These are phyloP conservation scores for Cryptococcus neoformans DNA, from an alignment of 1,284 basidiomycete genomes.

Conservation along the genomic window DNA sequence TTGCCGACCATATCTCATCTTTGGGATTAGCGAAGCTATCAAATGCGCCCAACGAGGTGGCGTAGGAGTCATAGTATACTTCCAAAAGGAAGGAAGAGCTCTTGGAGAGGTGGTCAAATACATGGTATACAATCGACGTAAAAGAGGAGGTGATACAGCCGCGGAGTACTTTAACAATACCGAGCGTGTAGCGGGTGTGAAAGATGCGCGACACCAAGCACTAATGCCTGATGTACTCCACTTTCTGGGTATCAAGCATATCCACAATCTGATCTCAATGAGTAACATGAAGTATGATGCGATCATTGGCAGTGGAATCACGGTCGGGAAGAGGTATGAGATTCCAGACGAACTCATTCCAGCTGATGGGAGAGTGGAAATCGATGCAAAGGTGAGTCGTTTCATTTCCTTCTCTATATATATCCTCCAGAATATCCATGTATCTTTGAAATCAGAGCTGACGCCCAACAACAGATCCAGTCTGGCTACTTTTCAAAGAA, in stretches of 20 bases:
- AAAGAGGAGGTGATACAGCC: slow-evolving; percentile 87
- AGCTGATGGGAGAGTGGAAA: slow-evolving; percentile 90
- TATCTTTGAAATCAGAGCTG: neutral
- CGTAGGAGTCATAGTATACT: slow-evolving; percentile 89
- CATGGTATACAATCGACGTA: slow-evolving; percentile 91
- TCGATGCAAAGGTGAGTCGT: slow-evolving; percentile 65
- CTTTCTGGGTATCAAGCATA: slow-evolving; percentile 87
- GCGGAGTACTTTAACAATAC: slow-evolving; percentile 94
- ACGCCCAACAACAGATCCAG: slow-evolving; percentile 59
- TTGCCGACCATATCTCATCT: slow-evolving; percentile 84
- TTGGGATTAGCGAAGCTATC: slow-evolving; percentile 91
- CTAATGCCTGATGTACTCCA: slow-evolving; percentile 95
- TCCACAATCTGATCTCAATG: slow-evolving; percentile 90
- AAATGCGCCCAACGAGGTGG: slow-evolving; percentile 81
- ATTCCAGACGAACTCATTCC: slow-evolving; percentile 83
- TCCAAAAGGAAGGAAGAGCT: slow-evolving; percentile 67
- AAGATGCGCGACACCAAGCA: slow-evolving; percentile 93
- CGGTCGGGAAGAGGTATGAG: slow-evolving; percentile 77
- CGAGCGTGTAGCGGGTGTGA: slow-evolving; percentile 88
- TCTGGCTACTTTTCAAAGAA: slow-evolving; percentile 86
- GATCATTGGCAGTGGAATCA: slow-evolving; percentile 82
- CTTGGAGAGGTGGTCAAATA: slow-evolving; percentile 92
- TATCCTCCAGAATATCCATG: neutral
- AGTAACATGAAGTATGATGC: slow-evolving; percentile 83
- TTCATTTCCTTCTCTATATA: slow-evolving; percentile 7